Evolutionary conservation across 495 filamentous ascomycete genomes (phyloP).

Genomic region (Terfezia claveryi): DNA sequence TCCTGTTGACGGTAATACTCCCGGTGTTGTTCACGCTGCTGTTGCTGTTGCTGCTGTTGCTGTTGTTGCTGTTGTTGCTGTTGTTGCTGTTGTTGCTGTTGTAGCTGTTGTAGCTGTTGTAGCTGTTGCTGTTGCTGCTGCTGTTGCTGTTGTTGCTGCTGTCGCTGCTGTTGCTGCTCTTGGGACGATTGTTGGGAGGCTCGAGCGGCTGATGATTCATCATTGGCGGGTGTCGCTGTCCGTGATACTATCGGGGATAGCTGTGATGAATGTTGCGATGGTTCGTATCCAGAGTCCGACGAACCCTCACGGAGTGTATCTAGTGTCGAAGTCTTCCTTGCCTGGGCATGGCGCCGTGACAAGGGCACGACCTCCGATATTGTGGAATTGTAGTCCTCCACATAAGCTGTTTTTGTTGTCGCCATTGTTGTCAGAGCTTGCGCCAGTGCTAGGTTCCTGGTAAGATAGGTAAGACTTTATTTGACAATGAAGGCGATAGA

Average conservation of each 20-base stretch:
- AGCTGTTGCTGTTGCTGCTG: neutral
- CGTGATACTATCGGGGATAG: neutral
- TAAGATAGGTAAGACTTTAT: too few species aligned
- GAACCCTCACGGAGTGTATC: neutral
- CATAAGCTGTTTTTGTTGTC: conserved; percentile 3
- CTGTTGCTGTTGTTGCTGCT: neutral
- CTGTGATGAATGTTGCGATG: neutral
- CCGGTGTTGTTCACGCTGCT: neutral
- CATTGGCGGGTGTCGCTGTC: neutral
- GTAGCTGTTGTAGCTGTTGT: neutral
- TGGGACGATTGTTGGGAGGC: too few species aligned
- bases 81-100: neutral
- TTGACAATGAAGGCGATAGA: too few species aligned
- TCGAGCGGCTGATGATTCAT: neutral
- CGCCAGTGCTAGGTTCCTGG: too few species aligned
- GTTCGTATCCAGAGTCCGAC: neutral
- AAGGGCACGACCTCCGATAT: conserved; percentile 16
- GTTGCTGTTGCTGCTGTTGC: neutral
- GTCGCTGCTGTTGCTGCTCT: neutral
- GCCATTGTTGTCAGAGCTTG: too few species aligned
- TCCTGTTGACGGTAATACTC: neutral
- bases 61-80: neutral
- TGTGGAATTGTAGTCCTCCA: conserved; percentile 19
- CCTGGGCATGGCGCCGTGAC: conserved; percentile 7
- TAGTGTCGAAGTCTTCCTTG: neutral